Conservation (phyloP, 371 early-diverging fungal genomes). For the Lichtheimia hyalospora region DNA sequence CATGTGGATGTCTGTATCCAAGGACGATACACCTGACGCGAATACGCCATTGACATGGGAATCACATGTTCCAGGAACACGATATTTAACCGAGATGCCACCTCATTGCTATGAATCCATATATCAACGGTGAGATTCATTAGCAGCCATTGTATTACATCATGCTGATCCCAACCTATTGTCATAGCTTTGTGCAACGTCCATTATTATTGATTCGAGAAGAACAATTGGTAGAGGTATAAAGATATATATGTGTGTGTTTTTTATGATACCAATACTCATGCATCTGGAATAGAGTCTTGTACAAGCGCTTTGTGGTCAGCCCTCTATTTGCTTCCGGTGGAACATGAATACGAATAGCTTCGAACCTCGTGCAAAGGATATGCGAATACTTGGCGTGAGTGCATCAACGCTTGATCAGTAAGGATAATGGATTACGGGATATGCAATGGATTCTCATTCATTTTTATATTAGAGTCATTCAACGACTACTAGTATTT, state of each 20-base stretch:
- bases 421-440: constrained; percentile 4
- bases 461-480: background rate
- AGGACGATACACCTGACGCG: background rate
- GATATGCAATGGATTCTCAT: background rate
- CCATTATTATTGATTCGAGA: constrained; percentile 7
- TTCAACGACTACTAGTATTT: constrained; percentile 30
- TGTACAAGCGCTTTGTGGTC: constrained; percentile 7
- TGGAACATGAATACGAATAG: constrained; percentile 18
- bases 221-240: constrained; percentile 21
- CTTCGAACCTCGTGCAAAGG: constrained; percentile 26
- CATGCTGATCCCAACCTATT: background rate
- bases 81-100: constrained; percentile 43
- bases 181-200: background rate
- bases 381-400: constrained; percentile 43
- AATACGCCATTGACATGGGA: constrained; percentile 3
- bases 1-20: background rate
- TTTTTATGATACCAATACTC: constrained; percentile 1
- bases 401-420: constrained; percentile 26
- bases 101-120: constrained; percentile 28
- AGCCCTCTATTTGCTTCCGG: constrained; percentile 34
- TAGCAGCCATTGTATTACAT: background rate
- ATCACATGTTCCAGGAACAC: background rate
- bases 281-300: constrained; percentile 18
- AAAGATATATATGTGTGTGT: background rate
- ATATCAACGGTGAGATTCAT: constrained; percentile 24